Evolutionary conservation across 768 basidiomycete genomes (phyloP).

Genomic region (Vishniacozyma victoriae): DNA sequence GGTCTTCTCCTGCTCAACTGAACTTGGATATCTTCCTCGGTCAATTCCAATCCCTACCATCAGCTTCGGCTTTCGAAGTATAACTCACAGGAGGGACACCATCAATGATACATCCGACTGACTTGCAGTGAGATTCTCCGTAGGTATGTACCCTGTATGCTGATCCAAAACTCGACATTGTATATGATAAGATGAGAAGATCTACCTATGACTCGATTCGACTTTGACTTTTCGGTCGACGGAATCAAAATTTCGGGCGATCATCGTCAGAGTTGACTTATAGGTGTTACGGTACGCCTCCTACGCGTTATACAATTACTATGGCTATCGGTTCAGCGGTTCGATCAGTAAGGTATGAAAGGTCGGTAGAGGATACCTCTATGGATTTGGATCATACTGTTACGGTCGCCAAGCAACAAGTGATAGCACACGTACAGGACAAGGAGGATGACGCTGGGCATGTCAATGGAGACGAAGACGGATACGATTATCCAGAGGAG

Average conservation of each 20-base stretch:
- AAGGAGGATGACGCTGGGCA: not conserved
- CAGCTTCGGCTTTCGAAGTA: too few species aligned
- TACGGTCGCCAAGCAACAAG: too few species aligned
- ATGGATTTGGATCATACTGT: not conserved
- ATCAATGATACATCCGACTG: slow-evolving; percentile 95
- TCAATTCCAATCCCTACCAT: slow-evolving; percentile 70
- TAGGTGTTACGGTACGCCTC: too few species aligned
- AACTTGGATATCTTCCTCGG: slow-evolving; percentile 75
- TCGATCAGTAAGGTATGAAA: not conserved
- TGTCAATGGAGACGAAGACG: slow-evolving; percentile 5
- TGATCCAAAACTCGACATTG: slow-evolving; percentile 91
- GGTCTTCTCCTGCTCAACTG: slow-evolving; percentile 88
- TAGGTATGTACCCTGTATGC: slow-evolving; percentile 93
- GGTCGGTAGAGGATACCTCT: not conserved
- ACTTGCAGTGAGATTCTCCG: slow-evolving; percentile 94
- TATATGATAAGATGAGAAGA: not conserved
- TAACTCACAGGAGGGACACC: slow-evolving; percentile 84
- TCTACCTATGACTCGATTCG: too few species aligned
- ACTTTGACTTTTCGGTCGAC: too few species aligned
- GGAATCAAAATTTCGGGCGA: too few species aligned
- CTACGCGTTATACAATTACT: too few species aligned
- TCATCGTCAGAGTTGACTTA: too few species aligned
- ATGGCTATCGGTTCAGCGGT: too few species aligned
- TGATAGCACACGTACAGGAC: too few species aligned
- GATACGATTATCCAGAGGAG: not conserved